Evolutionary conservation across 331 rosid genomes (phyloP).

Genomic region (Dryas integrifolia): DNA sequence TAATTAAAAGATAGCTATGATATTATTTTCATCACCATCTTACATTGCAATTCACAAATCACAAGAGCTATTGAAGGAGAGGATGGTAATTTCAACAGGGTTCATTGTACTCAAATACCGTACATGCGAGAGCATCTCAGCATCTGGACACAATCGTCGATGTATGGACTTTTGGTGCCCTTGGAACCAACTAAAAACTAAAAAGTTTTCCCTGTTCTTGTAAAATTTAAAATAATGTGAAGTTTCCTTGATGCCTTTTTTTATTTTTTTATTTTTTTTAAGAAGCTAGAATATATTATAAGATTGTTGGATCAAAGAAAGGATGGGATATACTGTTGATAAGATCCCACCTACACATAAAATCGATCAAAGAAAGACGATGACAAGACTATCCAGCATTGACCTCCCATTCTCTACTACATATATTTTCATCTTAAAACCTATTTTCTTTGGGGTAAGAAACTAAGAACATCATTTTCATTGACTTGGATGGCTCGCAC

Average conservation of each 20-base stretch:
- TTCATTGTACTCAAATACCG: neutral
- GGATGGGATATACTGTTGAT: neutral
- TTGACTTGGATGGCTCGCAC: too few relatives aligned
- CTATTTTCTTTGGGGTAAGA: too few relatives aligned
- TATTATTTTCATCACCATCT: neutral
- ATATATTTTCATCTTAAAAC: too few relatives aligned
- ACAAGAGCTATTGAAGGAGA: neutral
- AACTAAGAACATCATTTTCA: too few relatives aligned
- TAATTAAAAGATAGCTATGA: neutral
- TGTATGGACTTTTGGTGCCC: neutral
- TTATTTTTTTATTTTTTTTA: too few relatives aligned
- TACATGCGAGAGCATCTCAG: neutral
- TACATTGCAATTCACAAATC: too few relatives aligned
- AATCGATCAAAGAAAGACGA: too few relatives aligned
- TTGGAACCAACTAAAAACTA: neutral
- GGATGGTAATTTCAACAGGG: neutral
- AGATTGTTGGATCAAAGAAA: too few relatives aligned
- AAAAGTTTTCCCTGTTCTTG: neutral
- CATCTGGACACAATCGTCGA: neutral
- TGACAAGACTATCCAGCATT: too few relatives aligned
- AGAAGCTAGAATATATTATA: too few relatives aligned
- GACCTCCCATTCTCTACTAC: too few relatives aligned
- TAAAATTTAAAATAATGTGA: neutral
- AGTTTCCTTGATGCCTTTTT: neutral
- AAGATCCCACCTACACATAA: neutral